Base-by-base conservation (phyloP, 192 early-diverging fungal genomes). In the Cetraspora pellucida region DNA sequence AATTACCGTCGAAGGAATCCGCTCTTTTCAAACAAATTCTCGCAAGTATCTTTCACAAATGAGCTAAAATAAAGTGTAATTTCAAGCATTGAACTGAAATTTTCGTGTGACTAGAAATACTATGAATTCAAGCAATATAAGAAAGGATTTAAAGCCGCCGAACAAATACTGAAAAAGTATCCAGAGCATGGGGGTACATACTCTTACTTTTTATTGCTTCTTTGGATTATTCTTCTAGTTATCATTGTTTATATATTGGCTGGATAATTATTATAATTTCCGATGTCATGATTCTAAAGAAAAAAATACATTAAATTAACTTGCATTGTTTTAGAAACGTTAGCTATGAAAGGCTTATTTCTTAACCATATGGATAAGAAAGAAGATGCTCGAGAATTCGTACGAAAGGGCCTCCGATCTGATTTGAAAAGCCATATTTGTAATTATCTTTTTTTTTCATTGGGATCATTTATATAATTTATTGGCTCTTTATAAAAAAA, bases 121-220 rank as follows among this genome's bases (percentile, higher is more conserved):
- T 97, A 96, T 82, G 97, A 99, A 83, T 84, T 89, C 75, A 94
- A 94, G 80, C 95, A 98, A 81, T 96, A 97, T 88, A 96, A 97
- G 82, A 95, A 94, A 76, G 97, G 96, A 13, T 81, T 99, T 21
- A 97, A 98, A 81, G 82, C 86, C 5, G 88, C 92, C 19, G 96
- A 99, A 21, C 91, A 93, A 80, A 97, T 99, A 77, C 82, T 99
- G 72, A 96, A 93, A 86, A 98, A 94, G 86, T 90, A 89, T 59
- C 93, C 97, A 49, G 90, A 95, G 17, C 96, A 99, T 86, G 96
- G 95, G 70, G 92, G 91, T 94, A 84, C 30, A 61, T 69, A 55
- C 45, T 58, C 19, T 45, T 59, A 37, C 13, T 23, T 58, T n/a
- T 78, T 78, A 21, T 61, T 1, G 10, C 17, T 23, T 21, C 21